Evolutionary conservation across 257 asterid species (phyloP).

Genomic region (Solanum bulbocastanum): DNA sequence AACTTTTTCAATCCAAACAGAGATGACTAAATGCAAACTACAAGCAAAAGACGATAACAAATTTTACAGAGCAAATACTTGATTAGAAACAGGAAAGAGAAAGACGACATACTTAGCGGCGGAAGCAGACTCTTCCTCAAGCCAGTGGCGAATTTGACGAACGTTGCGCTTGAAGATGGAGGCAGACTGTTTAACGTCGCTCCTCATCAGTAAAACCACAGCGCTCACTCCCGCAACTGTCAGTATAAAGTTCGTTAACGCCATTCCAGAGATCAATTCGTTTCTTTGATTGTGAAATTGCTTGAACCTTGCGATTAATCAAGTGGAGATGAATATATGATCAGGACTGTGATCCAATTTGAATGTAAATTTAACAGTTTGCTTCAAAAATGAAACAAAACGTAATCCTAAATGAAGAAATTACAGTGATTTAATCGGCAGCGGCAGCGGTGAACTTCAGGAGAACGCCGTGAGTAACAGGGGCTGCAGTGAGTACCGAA

Average conservation of each 20-base stretch:
- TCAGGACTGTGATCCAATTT: neutral
- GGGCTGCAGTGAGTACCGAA: neutral
- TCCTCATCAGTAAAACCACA: constrained; percentile 46
- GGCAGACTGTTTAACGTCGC: constrained; percentile 63
- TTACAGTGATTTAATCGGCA: neutral
- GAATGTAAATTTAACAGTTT: neutral
- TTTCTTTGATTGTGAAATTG: neutral
- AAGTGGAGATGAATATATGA: neutral
- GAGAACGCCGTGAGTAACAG: neutral
- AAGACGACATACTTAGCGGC: constrained; percentile 41
- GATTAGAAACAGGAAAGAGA: neutral
- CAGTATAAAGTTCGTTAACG: constrained; percentile 57
- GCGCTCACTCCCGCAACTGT: constrained; percentile 66
- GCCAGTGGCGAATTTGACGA: constrained; percentile 61
- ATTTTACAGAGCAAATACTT: neutral
- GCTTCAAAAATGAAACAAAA: neutral
- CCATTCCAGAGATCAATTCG: constrained; percentile 19
- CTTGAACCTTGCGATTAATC: neutral
- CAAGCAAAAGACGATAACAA: neutral
- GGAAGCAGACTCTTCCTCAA: constrained; percentile 55
- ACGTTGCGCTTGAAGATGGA: constrained; percentile 58
- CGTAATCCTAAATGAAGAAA: neutral
- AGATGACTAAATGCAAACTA: neutral
- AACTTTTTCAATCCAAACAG: neutral
- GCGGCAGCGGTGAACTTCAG: neutral